Percentiles rank a stretch among this genome's conserved stretches.
phyloP scores from a whole-genome alignment of 2,329 filamentous ascomycete species.

The Tothia fuscella region DNA sequence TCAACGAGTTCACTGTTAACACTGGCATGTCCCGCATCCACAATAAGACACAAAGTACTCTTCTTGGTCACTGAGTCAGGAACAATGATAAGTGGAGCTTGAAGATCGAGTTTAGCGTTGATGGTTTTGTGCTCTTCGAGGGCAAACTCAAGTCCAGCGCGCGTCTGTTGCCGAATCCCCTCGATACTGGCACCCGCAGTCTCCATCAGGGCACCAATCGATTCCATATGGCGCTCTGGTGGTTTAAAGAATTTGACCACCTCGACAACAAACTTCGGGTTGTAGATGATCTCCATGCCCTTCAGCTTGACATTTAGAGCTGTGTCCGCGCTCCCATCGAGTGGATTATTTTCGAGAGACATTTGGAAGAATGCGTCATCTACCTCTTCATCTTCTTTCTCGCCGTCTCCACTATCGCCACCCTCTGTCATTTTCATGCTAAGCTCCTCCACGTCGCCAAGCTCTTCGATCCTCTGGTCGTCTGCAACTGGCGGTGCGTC shows the following conservation, averaged over 20 bases:
- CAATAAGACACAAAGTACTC: conserved; percentile 75
- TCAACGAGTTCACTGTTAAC: conserved; percentile 91
- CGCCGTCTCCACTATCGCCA: conserved; percentile 31
- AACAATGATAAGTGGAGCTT: conserved; percentile 91
- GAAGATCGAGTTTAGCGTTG: conserved; percentile 88
- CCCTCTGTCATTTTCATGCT: conserved; percentile 37
- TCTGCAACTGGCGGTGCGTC: conserved; percentile 54
- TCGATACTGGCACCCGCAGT: conserved; percentile 92
- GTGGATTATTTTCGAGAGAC: conserved; percentile 85
- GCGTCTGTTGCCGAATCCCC: conserved; percentile 85
- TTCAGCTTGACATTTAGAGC: conserved; percentile 84
- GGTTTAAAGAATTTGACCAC: conserved; percentile 93
- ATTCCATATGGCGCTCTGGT: conserved; percentile 96
- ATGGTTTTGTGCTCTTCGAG: conserved; percentile 96
- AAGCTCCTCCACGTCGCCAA: conserved; percentile 35
- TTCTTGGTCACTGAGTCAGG: conserved; percentile 80
- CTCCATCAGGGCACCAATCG: conserved; percentile 90
- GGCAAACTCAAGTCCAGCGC: conserved; percentile 90
- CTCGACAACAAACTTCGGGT: conserved; percentile 82
- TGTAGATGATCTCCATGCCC: conserved; percentile 95
- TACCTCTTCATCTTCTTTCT: conserved; percentile 39
- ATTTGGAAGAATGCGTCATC: conserved; percentile 75
- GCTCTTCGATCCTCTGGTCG: conserved; percentile 35
- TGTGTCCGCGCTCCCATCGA: conserved; percentile 85
- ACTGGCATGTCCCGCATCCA: conserved; percentile 93